Conservation (phyloP, 1,284 basidiomycete genomes). For the Earliella scabrosa region DNA sequence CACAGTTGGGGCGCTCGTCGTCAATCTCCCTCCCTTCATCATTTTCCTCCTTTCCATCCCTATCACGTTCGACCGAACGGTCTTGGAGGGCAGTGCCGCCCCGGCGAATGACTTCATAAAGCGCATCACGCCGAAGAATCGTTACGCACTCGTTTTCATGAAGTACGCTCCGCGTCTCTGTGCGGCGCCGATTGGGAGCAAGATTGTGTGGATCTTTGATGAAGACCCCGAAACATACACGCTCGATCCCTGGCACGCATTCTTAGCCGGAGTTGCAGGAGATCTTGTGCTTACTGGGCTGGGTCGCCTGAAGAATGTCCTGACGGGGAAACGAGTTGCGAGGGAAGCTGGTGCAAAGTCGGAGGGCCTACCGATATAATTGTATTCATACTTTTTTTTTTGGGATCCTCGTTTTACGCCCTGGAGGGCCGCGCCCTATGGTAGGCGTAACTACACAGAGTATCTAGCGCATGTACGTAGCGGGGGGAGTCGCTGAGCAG, state of each 20-base stretch:
- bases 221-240: background rate
- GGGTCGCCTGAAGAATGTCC: background rate
- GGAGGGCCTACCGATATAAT: no score
- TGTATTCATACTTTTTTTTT: no score
- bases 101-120: constrained; percentile 18
- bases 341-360: no score
- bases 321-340: no score
- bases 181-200: constrained; percentile 11
- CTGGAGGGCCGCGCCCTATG: no score
- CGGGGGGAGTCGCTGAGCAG: no score
- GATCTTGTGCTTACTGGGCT: constrained; percentile 4
- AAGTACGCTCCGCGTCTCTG: constrained; percentile 14
- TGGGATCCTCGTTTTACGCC: no score
- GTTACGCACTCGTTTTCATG: constrained; percentile 4
- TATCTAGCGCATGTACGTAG: no score
- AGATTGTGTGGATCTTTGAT: constrained; percentile 3
- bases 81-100: constrained; percentile 10
- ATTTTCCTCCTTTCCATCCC: constrained; percentile 15
- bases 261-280: constrained; percentile 4
- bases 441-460: no score
- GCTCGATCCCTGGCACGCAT: constrained; percentile 9
- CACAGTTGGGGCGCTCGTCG: constrained; percentile 14
- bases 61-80: constrained; percentile 15
- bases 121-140: constrained; percentile 15
- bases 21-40: constrained; percentile 15